Percentiles rank a stretch among this genome's conserved stretches.
Conservation (phyloP, 176 grass and related monocot genomes). For the Luzula sylvatica region DNA sequence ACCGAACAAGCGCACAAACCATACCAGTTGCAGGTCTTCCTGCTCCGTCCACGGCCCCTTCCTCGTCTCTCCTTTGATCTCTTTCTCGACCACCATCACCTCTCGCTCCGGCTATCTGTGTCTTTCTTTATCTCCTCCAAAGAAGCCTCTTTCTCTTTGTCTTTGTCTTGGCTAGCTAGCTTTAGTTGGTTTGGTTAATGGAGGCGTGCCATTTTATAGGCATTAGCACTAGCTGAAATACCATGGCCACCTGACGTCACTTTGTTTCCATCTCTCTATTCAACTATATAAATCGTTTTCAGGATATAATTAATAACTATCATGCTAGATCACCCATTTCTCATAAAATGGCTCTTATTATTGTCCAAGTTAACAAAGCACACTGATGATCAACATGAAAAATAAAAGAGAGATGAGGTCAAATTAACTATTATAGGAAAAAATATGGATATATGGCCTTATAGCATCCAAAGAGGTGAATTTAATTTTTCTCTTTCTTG, state of each 20-base stretch:
- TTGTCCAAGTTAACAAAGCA: too few species aligned
- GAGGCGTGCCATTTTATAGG: conserved; percentile 23
- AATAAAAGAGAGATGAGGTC: too few species aligned
- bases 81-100: background rate
- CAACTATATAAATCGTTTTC: too few species aligned
- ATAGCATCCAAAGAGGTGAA: background rate
- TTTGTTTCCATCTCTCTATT: background rate
- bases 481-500: background rate
- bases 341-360: too few species aligned
- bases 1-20: conserved; percentile 99
- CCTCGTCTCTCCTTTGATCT: conserved; percentile 9
- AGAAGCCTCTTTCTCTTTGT: conserved; percentile 1
- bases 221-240: background rate
- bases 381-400: too few species aligned
- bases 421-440: background rate
- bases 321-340: too few species aligned
- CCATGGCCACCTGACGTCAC: conserved; percentile 13
- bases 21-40: conserved; percentile 99
- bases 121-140: background rate
- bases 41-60: conserved; percentile 95
- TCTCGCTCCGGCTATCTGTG: background rate
- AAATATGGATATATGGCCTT: background rate
- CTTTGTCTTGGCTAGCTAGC: background rate
- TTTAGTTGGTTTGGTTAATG: background rate
- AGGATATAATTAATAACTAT: too few species aligned